Percentiles rank a stretch among this genome's conserved stretches.
Evolutionary conservation across 495 filamentous ascomycete genomes (phyloP).

Genomic region (Penicillium flavigenum): DNA sequence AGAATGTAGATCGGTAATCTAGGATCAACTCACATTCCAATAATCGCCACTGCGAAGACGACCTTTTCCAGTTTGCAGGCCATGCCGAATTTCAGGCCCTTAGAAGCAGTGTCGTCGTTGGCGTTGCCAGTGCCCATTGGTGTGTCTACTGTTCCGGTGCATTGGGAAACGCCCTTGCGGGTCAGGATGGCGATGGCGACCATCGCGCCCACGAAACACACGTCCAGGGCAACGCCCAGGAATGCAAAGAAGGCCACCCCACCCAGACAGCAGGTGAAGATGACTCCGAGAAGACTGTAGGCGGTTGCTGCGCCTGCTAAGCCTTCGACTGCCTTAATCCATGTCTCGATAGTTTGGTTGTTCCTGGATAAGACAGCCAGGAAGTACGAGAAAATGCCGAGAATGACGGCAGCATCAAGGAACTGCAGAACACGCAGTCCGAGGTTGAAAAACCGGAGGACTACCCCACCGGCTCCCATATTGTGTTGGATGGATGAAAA

Average conservation of each 20-base stretch:
- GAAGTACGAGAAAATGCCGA: conserved; percentile 74
- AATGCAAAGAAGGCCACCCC: conserved; percentile 72
- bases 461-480: conserved; percentile 53
- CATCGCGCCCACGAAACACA: conserved; percentile 76
- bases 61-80: conserved; percentile 72
- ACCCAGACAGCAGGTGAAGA: conserved; percentile 77
- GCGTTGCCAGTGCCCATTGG: conserved; percentile 62
- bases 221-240: conserved; percentile 73
- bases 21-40: conserved; percentile 63
- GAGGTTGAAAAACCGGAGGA: conserved; percentile 62
- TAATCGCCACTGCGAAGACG: conserved; percentile 72
- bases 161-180: conserved; percentile 60
- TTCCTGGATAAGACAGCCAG: conserved; percentile 55
- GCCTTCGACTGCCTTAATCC: conserved; percentile 75
- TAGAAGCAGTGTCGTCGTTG: conserved; percentile 35
- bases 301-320: conserved; percentile 70
- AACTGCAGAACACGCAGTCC: conserved; percentile 70
- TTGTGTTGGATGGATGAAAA: conserved; percentile 7
- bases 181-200: conserved; percentile 75
- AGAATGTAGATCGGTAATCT: neutral
- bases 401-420: conserved; percentile 65
- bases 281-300: conserved; percentile 66
- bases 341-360: conserved; percentile 57
- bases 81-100: conserved; percentile 42
- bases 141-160: conserved; percentile 63